A percentile compares a stretch with the other conserved stretches of the same genome.
Evolutionary conservation across 805 yeast genomes (phyloP).

Genomic region (Brettanomyces naardenensis): DNA sequence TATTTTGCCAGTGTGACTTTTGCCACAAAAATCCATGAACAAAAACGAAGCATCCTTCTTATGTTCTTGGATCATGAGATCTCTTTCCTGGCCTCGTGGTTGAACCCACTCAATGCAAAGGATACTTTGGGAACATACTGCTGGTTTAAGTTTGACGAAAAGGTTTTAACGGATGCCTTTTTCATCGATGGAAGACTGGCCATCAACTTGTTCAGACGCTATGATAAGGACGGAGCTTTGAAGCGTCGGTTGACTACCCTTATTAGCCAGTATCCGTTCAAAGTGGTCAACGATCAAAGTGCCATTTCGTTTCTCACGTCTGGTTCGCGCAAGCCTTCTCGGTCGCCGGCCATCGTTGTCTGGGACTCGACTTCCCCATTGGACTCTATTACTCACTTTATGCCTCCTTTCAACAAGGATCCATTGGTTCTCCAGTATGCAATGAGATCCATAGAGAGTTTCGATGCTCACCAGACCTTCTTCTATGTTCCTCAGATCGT

Average conservation of each 20-base stretch:
- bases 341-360: slow-evolving; percentile 26
- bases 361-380: slow-evolving; percentile 79
- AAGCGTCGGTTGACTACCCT: slow-evolving; percentile 35
- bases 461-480: slow-evolving; percentile 81
- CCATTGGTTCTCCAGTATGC: slow-evolving; percentile 76
- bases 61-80: slow-evolving; percentile 73
- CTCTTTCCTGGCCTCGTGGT: slow-evolving; percentile 67
- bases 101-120: slow-evolving; percentile 46
- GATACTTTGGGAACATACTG: slow-evolving; percentile 33
- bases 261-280: slow-evolving; percentile 49
- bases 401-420: slow-evolving; percentile 62
- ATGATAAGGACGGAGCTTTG: slow-evolving; percentile 25
- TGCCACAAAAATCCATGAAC: slow-evolving; percentile 25
- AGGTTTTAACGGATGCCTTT: slow-evolving; percentile 51
- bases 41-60: slow-evolving; percentile 47
- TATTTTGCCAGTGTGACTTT: slow-evolving; percentile 20
- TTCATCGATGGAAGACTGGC: slow-evolving; percentile 65
- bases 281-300: slow-evolving; percentile 45
- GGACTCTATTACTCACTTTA: slow-evolving; percentile 74
- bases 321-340: slow-evolving; percentile 3
- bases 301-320: slow-evolving; percentile 48
- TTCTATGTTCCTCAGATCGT: slow-evolving; percentile 98
- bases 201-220: slow-evolving; percentile 56
- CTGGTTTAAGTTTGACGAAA: slow-evolving; percentile 28
- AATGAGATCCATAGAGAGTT: slow-evolving; percentile 81